Evolutionary conservation across 1,139 yeast genomes (phyloP).

Genomic region (Yamadazyma siamensis): DNA sequence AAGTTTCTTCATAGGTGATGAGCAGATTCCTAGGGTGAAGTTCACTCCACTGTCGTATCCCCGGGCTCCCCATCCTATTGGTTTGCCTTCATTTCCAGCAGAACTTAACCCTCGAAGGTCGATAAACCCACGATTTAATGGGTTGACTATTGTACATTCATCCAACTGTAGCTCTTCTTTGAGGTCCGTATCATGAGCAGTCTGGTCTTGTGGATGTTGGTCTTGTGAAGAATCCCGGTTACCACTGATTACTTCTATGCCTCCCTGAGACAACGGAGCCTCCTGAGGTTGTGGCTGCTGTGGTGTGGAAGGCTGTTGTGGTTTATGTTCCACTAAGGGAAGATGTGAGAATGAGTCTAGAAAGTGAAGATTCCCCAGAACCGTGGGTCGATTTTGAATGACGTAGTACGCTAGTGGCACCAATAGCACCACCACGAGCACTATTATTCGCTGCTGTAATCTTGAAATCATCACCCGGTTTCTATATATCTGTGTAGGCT

Average conservation of each 20-base stretch:
- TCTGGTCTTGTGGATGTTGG: too few species aligned
- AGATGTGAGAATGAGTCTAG: conserved; percentile 12
- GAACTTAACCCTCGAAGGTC: conserved; percentile 53
- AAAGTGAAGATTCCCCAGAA: conserved; percentile 6
- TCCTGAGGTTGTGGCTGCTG: neutral
- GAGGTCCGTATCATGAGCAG: too few species aligned
- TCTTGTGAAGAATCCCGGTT: too few species aligned
- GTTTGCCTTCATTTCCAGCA: conserved; percentile 36
- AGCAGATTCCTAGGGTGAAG: conserved; percentile 78
- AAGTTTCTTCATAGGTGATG: conserved; percentile 51
- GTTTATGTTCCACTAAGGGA: conserved; percentile 5
- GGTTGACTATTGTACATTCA: conserved; percentile 56
- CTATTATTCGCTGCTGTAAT: conserved; percentile 17
- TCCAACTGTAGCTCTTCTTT: conserved; percentile 17
- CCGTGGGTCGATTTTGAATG: conserved; percentile 8
- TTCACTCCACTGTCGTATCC: conserved; percentile 73
- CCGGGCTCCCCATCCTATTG: conserved; percentile 60
- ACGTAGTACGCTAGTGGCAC: conserved; percentile 15
- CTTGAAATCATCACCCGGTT: conserved; percentile 15
- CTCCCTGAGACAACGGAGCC: too few species aligned
- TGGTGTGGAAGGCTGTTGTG: neutral
- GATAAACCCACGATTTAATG: conserved; percentile 50
- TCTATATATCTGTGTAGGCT: too few species aligned
- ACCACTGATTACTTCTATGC: too few species aligned
- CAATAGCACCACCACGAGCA: conserved; percentile 14